Percentiles rank a stretch among this genome's conserved stretches.
phyloP scores from a whole-genome alignment of 2,329 filamentous ascomycete species.

The Aspergillus unguis region DNA sequence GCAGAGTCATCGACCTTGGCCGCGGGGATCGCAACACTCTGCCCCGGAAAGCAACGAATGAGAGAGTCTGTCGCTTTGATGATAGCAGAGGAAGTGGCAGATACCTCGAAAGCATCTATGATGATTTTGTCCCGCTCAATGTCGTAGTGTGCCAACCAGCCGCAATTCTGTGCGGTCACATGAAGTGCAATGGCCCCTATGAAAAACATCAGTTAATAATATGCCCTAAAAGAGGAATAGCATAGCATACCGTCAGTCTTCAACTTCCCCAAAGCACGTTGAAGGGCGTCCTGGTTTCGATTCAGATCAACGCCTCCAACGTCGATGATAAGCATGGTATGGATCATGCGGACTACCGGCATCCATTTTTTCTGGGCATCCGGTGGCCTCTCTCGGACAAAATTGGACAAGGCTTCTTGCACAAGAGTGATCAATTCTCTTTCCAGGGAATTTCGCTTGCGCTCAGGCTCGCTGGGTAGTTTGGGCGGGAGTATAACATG shows the following conservation, averaged over 20 bases:
- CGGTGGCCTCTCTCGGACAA: neutral
- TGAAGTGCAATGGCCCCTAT: conserved; percentile 35
- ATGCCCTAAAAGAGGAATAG: neutral
- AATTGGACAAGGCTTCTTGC: neutral
- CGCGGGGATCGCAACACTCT: conserved; percentile 32
- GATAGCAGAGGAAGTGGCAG: conserved; percentile 35
- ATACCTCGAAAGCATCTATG: conserved; percentile 48
- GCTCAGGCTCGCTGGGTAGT: neutral
- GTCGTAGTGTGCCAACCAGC: conserved; percentile 35
- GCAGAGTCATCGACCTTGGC: conserved; percentile 18
- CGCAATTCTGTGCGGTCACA: conserved; percentile 46
- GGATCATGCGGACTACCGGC: neutral
- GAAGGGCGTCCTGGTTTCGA: neutral
- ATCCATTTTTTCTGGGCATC: neutral
- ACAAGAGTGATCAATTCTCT: neutral
- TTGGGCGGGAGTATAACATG: conserved; percentile 4
- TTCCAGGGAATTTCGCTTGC: neutral
- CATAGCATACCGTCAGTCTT: neutral
- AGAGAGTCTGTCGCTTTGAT: conserved; percentile 39
- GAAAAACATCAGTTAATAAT: neutral
- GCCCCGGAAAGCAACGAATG: conserved; percentile 44
- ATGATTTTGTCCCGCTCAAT: conserved; percentile 17
- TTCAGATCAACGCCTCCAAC: neutral
- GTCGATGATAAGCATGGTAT: neutral
- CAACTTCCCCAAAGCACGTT: neutral